Evolutionary conservation across 768 basidiomycete species (phyloP).

Genomic region (Dendrothele bispora): DNA sequence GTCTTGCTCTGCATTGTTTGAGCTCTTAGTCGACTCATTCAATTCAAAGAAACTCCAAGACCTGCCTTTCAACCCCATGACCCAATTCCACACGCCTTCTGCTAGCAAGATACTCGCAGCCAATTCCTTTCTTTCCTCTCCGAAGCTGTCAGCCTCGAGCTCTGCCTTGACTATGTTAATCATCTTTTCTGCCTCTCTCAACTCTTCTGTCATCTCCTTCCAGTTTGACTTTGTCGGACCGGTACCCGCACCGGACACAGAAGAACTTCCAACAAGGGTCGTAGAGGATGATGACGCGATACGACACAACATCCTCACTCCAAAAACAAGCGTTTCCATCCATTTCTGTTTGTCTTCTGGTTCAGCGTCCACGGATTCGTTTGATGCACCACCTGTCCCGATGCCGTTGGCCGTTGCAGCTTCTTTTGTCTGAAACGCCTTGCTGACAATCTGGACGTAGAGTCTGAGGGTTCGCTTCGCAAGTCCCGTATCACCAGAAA

Average conservation of each 20-base stretch:
- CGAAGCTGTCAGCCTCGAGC: slow-evolving; percentile 46
- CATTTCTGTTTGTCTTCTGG: slow-evolving; percentile 66
- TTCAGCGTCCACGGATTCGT: no score
- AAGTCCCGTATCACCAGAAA: slow-evolving; percentile 56
- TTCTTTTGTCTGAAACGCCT: slow-evolving; percentile 67
- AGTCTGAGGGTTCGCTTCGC: slow-evolving; percentile 76
- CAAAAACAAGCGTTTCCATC: slow-evolving; percentile 77
- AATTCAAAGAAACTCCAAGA: not conserved
- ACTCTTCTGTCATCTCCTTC: slow-evolving; percentile 55
- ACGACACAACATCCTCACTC: slow-evolving; percentile 74
- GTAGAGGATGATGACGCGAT: slow-evolving; percentile 31
- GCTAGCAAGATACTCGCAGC: slow-evolving; percentile 62
- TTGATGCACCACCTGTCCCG: slow-evolving; percentile 11
- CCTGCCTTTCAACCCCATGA: slow-evolving; percentile 71
- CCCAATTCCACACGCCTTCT: slow-evolving; percentile 71
- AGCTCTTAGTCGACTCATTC: slow-evolving; percentile 1
- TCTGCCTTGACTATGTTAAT: slow-evolving; percentile 62
- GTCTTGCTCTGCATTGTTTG: slow-evolving; percentile 55
- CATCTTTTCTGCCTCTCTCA: slow-evolving; percentile 58
- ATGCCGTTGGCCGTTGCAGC: slow-evolving; percentile 27
- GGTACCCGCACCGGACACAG: not conserved
- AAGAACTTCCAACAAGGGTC: no score
- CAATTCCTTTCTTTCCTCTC: no score
- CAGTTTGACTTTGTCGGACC: slow-evolving; percentile 11
- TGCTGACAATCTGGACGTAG: slow-evolving; percentile 83